These are phyloP conservation scores for Pseudomassariella vexata DNA, from an alignment of 2,329 filamentous ascomycete species.

Conservation along the genomic window DNA sequence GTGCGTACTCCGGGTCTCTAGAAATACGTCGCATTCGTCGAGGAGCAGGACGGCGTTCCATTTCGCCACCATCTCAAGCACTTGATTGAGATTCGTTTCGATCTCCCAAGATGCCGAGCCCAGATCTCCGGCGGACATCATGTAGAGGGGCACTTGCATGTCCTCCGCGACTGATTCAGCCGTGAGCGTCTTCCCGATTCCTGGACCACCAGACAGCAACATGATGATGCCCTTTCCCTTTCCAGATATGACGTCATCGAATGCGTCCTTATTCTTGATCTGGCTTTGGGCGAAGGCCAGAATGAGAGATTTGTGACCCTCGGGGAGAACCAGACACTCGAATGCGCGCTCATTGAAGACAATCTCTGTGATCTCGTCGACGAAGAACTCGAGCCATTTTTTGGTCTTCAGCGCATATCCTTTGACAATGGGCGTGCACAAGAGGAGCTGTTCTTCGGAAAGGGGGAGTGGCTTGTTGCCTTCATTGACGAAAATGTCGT, in stretches of 20 bases:
- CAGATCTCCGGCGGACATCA: conserved; percentile 22
- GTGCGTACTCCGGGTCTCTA: conserved; percentile 23
- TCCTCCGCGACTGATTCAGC: conserved; percentile 25
- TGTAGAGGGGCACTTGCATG: conserved; percentile 24
- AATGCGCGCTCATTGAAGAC: conserved; percentile 81
- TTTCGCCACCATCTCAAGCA: conserved; percentile 33
- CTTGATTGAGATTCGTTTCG: conserved; percentile 11
- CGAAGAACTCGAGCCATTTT: conserved; percentile 81
- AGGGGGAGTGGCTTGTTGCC: conserved; percentile 47
- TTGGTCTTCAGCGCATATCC: conserved; percentile 88
- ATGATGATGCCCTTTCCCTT: conserved; percentile 7
- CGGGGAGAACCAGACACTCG: conserved; percentile 75
- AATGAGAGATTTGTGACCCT: too few species aligned
- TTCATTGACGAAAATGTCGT: conserved; percentile 39
- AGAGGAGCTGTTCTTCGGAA: conserved; percentile 76
- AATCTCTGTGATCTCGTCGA: conserved; percentile 74
- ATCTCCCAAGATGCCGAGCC: conserved; percentile 16
- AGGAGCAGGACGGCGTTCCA: conserved; percentile 28
- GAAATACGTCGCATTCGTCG: conserved; percentile 23
- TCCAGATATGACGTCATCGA: conserved; percentile 3
- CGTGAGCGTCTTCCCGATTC: conserved; percentile 7
- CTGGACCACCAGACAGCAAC: conserved; percentile 3
- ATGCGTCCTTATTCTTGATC: too few species aligned
- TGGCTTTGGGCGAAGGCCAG: too few species aligned
- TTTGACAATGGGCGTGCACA: conserved; percentile 77